Evolutionary conservation across 2,329 filamentous ascomycete genomes (phyloP), one percentile per base, ranked within the genome.

Genomic region (Talaromyces sp.): DNA sequence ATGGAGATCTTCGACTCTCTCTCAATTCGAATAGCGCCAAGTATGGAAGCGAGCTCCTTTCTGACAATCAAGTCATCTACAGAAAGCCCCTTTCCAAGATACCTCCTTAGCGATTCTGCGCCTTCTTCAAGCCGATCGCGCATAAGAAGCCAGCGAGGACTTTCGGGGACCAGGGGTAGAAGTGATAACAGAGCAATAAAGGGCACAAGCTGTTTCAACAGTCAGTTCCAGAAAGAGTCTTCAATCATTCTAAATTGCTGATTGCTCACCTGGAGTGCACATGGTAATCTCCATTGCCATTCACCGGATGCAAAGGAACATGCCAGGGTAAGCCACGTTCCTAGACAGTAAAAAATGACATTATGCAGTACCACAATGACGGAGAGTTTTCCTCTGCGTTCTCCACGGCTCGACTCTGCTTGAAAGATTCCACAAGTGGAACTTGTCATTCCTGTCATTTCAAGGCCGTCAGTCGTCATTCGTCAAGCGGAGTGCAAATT

Each of bases 381-480:
- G 67, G 86, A 85, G 60, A 86, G 74, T 27, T 84, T 79, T 57
- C 84, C 84, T 61, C 84, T 79, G 70, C 84, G 85, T 64, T 80
- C 80, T 0, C 83, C 80, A 60, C 72, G 76, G 2, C 78, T 78
- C 68, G 78, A 81, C 65, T 82, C 80, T 10, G 41, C 41, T 43
- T 43, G 41, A 19, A 43, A 43, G 8, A 43, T 43, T n/a, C 41
- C 41, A 43, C 41, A 43, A 19, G 41, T 43, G 17, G 41, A 43
- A 43, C 41, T 43, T 10, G 17, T 43, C 41, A 43, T 43, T 19
- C 41, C 41, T 43, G 41, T 43, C 19, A n/a, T 43, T 19, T 10
- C n/a, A n/a, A 43, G 8, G n/a, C 9, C 41, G 41, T 43, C 8
- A 43, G 41, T 19, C 41, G 10, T 11, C 17, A 8, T 43, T 10